Evolutionary conservation across 495 filamentous ascomycete genomes (phyloP), one percentile per base, ranked within the genome.

Genomic region (Amphirosellinia nigrospora): DNA sequence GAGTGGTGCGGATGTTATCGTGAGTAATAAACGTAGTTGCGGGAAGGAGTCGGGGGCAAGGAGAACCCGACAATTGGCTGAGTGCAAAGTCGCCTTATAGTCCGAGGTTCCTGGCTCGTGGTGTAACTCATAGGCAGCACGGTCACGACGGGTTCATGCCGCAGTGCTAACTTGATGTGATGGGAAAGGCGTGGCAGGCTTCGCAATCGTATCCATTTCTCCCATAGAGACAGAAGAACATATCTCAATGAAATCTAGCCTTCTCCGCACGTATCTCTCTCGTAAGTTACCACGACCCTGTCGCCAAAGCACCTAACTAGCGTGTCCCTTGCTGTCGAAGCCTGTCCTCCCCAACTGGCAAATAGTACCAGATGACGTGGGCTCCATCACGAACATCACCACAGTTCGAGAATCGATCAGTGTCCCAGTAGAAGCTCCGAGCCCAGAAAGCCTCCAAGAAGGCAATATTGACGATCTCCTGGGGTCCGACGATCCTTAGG

Each of bases 391-490:
- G 6, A 16, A 53, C 28, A 8, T 52, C 19, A 30, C 45, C 45
- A 16, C n/a, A 28, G 39, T 64, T 30, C 23, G 62, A 32, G 3
- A 65, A 19, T 11, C 28, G 6, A 32, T 65, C 45, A 5, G n/a
- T 39, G 21, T 19, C 21, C 45, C 4, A 53, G 30, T 23, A 23
- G 30, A 39, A 23, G 10, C 26, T 11, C n/a, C 2, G 1, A 16
- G 28, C 26, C 62, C 45, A 65, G 46, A 65, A 65, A 28, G 7
- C n/a, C 34, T 64, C 62, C 13, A 39, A n/a, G 21, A 2, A 52
- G 2, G 0, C 3, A 28, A 28, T 32, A n/a, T 52, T 65, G n/a
- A 65, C 62, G 45, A 65, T 65, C 46, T 50, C 45, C 5, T 2
- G 9, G 3, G n/a, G 19, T 7, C 32, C 30, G 1, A 0, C 6